phyloP scores from a whole-genome alignment of 106 monocot genomes.

The Dendrobium catenatum region DNA sequence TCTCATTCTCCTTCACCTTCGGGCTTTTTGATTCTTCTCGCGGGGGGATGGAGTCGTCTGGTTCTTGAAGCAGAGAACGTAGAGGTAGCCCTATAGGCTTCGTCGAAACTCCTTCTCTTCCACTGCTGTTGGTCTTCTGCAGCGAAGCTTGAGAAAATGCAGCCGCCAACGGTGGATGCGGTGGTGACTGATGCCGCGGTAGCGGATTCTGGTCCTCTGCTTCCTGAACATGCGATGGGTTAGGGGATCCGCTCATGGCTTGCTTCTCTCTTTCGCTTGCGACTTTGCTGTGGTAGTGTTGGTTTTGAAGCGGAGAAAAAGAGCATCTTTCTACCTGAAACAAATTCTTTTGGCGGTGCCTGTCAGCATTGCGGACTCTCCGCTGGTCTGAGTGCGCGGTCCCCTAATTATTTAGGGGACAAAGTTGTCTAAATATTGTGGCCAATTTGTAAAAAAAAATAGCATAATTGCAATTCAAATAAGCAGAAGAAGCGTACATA shows the following conservation, averaged over 20 bases:
- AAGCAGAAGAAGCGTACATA: too few species aligned
- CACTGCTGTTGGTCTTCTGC: neutral
- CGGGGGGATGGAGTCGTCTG: neutral
- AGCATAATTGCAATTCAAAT: too few species aligned
- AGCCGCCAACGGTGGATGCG: neutral
- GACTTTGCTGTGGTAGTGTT: neutral
- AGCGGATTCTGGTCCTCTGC: neutral
- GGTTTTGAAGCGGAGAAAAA: neutral
- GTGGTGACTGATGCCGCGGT: neutral
- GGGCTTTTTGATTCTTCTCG: neutral
- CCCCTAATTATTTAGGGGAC: too few species aligned
- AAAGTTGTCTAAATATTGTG: too few species aligned
- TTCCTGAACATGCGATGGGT: neutral
- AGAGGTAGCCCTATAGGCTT: neutral
- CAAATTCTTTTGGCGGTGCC: too few species aligned
- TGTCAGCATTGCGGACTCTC: too few species aligned
- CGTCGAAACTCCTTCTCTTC: neutral
- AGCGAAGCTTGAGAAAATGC: neutral
- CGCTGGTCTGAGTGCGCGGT: too few species aligned
- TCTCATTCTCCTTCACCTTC: conserved; percentile 10
- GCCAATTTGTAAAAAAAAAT: too few species aligned
- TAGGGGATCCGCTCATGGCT: conserved; percentile 1
- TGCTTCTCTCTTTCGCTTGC: neutral
- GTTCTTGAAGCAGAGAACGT: neutral
- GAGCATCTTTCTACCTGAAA: neutral